These are phyloP conservation scores for Tetrapisispora phaffii DNA, from an alignment of 805 yeast genomes.

Conservation along the genomic window DNA sequence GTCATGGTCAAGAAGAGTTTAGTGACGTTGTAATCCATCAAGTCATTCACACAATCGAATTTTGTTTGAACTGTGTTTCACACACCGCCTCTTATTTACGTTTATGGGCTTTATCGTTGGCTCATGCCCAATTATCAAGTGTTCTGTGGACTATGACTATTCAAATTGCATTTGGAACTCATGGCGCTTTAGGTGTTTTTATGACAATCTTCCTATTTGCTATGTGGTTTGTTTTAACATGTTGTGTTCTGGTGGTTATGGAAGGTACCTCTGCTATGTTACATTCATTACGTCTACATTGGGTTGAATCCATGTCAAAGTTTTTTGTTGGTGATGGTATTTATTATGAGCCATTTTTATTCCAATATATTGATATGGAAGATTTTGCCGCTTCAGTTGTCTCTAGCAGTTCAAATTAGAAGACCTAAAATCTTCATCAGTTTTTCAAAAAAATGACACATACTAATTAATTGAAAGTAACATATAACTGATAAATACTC, in stretches of 20 bases:
- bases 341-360: constrained; percentile 55
- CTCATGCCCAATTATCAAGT: constrained; percentile 68
- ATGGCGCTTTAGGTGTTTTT: constrained; percentile 45
- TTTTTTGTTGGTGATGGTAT: constrained; percentile 71
- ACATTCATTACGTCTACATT: constrained; percentile 65
- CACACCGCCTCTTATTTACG: constrained; percentile 73
- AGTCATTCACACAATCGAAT: constrained; percentile 72
- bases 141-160: constrained; percentile 74
- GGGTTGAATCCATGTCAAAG: constrained; percentile 79
- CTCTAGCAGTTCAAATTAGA: neutral
- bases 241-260: constrained; percentile 61
- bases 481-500: no score
- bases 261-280: constrained; percentile 83
- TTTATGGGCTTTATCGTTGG: constrained; percentile 70
- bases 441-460: no score
- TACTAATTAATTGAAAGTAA: no score
- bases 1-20: constrained; percentile 38
- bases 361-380: constrained; percentile 16
- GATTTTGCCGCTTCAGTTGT: neutral
- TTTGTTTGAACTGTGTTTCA: constrained; percentile 68
- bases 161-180: constrained; percentile 46
- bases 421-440: neutral
- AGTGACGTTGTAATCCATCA: constrained; percentile 71
- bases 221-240: constrained; percentile 67
- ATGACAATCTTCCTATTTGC: constrained; percentile 55